phyloP scores from a whole-genome alignment of 2,329 filamentous ascomycete species.

The Teratosphaeria destructans region DNA sequence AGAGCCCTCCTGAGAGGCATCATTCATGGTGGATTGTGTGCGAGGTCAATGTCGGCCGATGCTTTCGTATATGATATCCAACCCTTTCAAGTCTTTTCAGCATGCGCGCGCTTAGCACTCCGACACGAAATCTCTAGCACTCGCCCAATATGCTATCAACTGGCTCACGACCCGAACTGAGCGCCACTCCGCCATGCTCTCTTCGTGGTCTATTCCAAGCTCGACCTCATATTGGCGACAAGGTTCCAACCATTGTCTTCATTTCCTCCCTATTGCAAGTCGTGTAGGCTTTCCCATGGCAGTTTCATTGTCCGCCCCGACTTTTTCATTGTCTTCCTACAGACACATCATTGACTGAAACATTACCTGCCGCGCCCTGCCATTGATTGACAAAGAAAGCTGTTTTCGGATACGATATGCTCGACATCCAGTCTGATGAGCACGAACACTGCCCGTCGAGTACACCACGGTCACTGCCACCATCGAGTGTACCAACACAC shows the following conservation, averaged over 20 bases:
- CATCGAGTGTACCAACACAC: neutral
- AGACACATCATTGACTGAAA: neutral
- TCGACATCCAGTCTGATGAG: neutral
- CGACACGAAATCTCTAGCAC: neutral
- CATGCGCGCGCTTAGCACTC: neutral
- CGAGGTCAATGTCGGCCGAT: neutral
- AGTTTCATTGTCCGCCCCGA: neutral
- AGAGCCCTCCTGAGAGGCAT: slow-evolving; percentile 3
- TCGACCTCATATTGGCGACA: neutral
- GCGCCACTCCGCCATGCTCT: neutral
- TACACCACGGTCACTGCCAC: neutral
- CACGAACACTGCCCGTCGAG: neutral
- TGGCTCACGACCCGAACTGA: neutral
- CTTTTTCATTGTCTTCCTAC: neutral
- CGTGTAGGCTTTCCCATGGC: neutral
- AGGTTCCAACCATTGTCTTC: neutral
- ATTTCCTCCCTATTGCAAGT: neutral
- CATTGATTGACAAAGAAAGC: neutral
- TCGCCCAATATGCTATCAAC: neutral
- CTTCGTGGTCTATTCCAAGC: neutral
- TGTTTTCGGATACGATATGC: neutral
- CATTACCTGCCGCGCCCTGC: neutral
- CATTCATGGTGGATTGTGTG: neutral
- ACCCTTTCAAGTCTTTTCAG: neutral
- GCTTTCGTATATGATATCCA: neutral